Evolutionary conservation across 2,329 filamentous ascomycete genomes (phyloP), one percentile per base, ranked within the genome.

Genomic region (Exophiala xenobiotica): DNA sequence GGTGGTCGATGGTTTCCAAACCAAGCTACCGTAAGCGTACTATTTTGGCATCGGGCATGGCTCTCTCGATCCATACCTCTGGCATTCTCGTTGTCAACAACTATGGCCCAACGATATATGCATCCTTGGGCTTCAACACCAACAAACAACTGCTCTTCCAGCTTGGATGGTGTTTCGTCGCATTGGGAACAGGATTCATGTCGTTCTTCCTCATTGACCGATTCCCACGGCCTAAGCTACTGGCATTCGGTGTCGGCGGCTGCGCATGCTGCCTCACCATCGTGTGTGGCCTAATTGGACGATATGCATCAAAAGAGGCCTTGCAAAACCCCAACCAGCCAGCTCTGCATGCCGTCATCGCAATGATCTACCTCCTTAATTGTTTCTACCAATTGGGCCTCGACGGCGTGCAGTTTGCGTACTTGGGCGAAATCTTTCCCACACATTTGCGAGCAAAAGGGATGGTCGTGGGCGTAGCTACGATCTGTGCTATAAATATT

Each of bases 31-130:
- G 51, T 8, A 59, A 59, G 43, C 44, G 57, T 3, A 37, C 42
- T 9, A 23, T 59, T 9, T 27, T 59, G 4, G 48, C 45, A 5
- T 38, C 49, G 4, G 49, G 44, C 23, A 57, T 49, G 37, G 46
- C 38, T 7, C n/a, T 49, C 12, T 52, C 45, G 11, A 59, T 57
- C 20, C 54, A 59, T 11, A 71, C 41, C 65, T 74, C 4, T 18
- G 76, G 76, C 29, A 72, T 74, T 46, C 75, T 74, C 37, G 68
- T 75, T 3, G 72, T 75, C 38, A 69, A 72, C 45, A 71, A 70
- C 55, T 75, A 75, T 40, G 69, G 71, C 2, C 66, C 71, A 0
- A 66, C 69, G 0, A 70, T 78, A 31, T 78, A 77, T 57, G 61
- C 63, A 7, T 67, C 70, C 1, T 68, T 78, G 0, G 75, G 74